Conservation (phyloP, 129 eudicot genomes). For the Glebionis coronaria region DNA sequence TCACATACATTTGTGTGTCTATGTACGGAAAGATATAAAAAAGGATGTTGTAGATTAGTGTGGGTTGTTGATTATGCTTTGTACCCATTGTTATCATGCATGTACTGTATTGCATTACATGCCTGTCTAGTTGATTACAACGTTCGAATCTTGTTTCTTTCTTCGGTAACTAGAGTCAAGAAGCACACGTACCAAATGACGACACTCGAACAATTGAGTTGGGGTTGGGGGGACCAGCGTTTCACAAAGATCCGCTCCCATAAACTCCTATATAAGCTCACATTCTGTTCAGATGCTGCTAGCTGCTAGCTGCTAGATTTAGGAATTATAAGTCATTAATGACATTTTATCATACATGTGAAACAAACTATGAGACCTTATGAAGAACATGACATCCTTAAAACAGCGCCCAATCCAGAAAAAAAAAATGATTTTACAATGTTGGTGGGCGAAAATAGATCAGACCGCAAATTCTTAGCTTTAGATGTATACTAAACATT, state of each 20-base stretch:
- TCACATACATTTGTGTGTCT: background rate
- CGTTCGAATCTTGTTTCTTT: background rate
- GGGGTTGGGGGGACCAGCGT: too few species aligned
- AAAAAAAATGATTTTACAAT: too few species aligned
- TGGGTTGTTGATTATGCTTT: conserved; percentile 15
- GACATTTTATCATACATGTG: too few species aligned
- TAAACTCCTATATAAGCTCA: background rate
- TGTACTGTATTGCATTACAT: conserved; percentile 10
- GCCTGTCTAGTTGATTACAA: background rate
- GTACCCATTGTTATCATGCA: conserved; percentile 9
- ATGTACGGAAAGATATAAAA: background rate
- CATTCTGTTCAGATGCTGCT: too few species aligned
- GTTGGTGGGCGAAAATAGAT: background rate
- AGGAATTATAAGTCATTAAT: too few species aligned
- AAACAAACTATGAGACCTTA: too few species aligned
- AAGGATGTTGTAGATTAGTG: background rate
- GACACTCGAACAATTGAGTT: too few species aligned
- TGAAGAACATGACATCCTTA: too few species aligned
- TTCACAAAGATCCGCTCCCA: background rate
- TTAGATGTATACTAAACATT: background rate
- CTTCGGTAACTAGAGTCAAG: background rate
- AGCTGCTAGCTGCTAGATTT: too few species aligned
- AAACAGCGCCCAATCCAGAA: too few species aligned
- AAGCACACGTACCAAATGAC: too few species aligned
- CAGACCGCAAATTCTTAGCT: background rate